These are phyloP conservation scores for Trametes meyenii DNA, from an alignment of 768 basidiomycete genomes.

Conservation along the genomic window DNA sequence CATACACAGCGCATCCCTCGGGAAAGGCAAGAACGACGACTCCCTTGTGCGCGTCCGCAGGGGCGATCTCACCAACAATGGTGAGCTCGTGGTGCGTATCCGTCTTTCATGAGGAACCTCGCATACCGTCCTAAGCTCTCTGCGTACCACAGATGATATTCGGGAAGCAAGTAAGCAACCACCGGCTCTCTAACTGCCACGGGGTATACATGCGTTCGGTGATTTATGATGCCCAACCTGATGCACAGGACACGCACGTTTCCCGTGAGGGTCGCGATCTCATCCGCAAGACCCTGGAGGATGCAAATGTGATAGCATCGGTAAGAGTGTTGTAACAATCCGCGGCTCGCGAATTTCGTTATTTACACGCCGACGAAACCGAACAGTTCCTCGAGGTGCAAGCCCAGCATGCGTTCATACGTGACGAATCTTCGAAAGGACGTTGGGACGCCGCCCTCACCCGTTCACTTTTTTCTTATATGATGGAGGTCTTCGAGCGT, in stretches of 20 bases:
- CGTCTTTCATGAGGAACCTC: background rate
- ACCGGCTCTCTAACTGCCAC: background rate
- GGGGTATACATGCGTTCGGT: no score
- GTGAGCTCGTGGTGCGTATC: slow-evolving; percentile 77
- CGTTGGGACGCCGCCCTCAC: slow-evolving; percentile 96
- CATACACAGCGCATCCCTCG: slow-evolving; percentile 85
- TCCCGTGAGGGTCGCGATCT: slow-evolving; percentile 84
- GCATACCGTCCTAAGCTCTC: background rate
- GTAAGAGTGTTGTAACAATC: slow-evolving; percentile 45
- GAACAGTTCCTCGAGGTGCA: slow-evolving; percentile 90
- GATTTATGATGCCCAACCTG: background rate
- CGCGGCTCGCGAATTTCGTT: background rate
- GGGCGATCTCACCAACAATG: slow-evolving; percentile 78
- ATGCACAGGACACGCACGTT: slow-evolving; percentile 83
- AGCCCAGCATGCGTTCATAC: slow-evolving; percentile 95
- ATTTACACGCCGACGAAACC: background rate
- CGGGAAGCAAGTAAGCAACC: slow-evolving; percentile 74
- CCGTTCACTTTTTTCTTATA: slow-evolving; percentile 73
- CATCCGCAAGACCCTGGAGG: slow-evolving; percentile 82
- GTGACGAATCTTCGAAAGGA: slow-evolving; percentile 90
- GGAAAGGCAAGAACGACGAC: slow-evolving; percentile 83
- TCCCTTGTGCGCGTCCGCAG: slow-evolving; percentile 71
- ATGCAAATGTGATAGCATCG: slow-evolving; percentile 69
- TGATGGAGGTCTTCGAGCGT: slow-evolving; percentile 94
- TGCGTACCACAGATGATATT: slow-evolving; percentile 77